Base-by-base conservation (phyloP, 2,329 filamentous ascomycete species). In the Penicillium rolfsii region DNA sequence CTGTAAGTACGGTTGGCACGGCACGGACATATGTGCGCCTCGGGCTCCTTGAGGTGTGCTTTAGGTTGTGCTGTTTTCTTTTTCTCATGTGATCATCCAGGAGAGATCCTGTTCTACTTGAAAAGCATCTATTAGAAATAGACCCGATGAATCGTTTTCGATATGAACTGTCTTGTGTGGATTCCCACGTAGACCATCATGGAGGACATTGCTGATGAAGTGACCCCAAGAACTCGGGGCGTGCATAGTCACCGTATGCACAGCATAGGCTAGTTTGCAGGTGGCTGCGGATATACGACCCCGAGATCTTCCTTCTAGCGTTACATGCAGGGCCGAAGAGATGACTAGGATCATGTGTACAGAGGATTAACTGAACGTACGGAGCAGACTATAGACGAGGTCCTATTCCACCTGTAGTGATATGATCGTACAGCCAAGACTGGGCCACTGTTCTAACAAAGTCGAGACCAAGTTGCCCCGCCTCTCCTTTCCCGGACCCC, bases 41-140 rank as follows among this genome's bases (percentile, higher is more conserved):
- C 59, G 65, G 64, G 64, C 59, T 63, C 53, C 45, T 64, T 59
- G 61, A 59, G 65, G 61, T 64, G 65, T 69, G 66, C 67, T 66
- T 67, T 63, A 67, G 57, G 65, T 65, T 66, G 50, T 55, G 36
- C 30, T 33, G 30, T 33, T 33, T 43, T 40, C 35, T 41, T 35
- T 59, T 36, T 26, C 46, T 19, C 54, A 43, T 55, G 16, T 59
- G 26, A 55, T 61, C 26, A 56, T 36, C 50, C 60, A 48, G 58
- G 54, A 56, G 60, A 62, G 52, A 36, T 48, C 58, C 57, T 58
- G 61, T 59, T 61, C 56, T 64, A 60, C 55, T 67, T 52, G 19
- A 60, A 70, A 68, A 70, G 66, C 64, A 67, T 64, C 57, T 67
- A 38, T 53, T 53, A 68, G 66, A 70, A 66, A 69, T 69, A 69